Percentiles rank a stretch among this genome's conserved stretches.
phyloP scores from a whole-genome alignment of 2,329 filamentous ascomycete genomes.

The Calonectria ilicicola region DNA sequence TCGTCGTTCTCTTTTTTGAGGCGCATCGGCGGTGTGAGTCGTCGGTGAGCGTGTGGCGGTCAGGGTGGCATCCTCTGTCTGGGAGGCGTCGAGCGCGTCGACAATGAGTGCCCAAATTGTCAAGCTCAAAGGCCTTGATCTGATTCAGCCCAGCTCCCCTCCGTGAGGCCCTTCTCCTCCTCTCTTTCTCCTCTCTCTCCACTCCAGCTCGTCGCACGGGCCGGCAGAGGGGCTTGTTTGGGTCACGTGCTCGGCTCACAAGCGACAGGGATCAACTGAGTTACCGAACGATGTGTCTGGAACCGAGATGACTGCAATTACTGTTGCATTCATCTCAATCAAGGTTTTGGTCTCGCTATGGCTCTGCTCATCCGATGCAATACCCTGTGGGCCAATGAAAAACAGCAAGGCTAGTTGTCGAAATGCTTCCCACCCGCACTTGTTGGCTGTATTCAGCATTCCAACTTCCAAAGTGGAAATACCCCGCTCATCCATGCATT shows the following conservation, averaged over 20 bases:
- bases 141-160: not conserved
- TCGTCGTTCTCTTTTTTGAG: not conserved
- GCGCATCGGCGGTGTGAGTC: conserved; percentile 4
- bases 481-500: not conserved
- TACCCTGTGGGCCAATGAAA: not conserved
- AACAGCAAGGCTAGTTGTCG: not conserved
- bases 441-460: not conserved
- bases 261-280: not conserved
- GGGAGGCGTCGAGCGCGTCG: not conserved
- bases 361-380: not conserved
- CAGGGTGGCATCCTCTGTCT: not conserved
- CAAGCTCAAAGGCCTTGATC: not conserved
- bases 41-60: not conserved
- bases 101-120: not conserved
- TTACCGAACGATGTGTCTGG: not conserved
- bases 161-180: too few relatives aligned
- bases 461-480: not conserved
- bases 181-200: too few relatives aligned
- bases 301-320: not conserved
- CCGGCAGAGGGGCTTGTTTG: not conserved
- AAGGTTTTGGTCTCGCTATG: not conserved
- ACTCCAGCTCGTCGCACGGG: too few relatives aligned
- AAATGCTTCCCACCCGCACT: too few relatives aligned
- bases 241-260: not conserved
- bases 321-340: not conserved